Evolutionary conservation across 352 stramenopile genomes (phyloP).

Genomic region (Phytophthora quininea): DNA sequence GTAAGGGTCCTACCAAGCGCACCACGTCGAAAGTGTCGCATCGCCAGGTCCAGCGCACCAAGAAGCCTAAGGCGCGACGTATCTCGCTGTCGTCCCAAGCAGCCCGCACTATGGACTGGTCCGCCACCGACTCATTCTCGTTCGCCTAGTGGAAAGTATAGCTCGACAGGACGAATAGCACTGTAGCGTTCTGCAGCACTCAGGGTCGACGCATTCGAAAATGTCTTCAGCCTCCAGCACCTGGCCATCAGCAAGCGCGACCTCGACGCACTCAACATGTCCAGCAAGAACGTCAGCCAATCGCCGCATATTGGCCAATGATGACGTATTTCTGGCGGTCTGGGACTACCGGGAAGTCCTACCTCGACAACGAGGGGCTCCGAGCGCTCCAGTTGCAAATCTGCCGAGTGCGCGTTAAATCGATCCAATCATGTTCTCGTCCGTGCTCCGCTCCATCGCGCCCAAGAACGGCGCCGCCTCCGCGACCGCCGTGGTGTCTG

Average conservation of each 20-base stretch:
- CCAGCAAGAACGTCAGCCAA: background rate
- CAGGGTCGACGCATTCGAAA: background rate
- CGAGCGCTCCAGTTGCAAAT: constrained; percentile 24
- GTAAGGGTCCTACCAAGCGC: constrained; percentile 25
- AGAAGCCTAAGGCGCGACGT: constrained; percentile 16
- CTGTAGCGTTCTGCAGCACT: background rate
- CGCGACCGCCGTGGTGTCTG: constrained; percentile 38
- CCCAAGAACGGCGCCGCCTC: constrained; percentile 26
- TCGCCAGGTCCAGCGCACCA: constrained; percentile 14
- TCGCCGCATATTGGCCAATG: background rate
- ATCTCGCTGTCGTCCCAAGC: constrained; percentile 25
- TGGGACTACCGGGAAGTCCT: background rate
- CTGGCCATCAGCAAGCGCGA: too few species aligned
- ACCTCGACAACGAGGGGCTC: constrained; percentile 18
- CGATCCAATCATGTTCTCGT: constrained; percentile 30
- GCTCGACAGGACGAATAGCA: too few species aligned
- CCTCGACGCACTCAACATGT: background rate
- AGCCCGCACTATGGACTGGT: constrained; percentile 37
- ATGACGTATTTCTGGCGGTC: background rate
- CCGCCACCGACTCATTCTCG: constrained; percentile 43
- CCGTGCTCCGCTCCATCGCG: constrained; percentile 28
- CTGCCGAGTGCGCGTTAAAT: constrained; percentile 10
- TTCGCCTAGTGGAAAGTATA: constrained; percentile 29
- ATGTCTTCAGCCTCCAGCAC: too few species aligned
- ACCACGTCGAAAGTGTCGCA: constrained; percentile 23